Evolutionary conservation across 208 protist genomes (phyloP).

Genomic region (Balamuthia mandrillaris): DNA sequence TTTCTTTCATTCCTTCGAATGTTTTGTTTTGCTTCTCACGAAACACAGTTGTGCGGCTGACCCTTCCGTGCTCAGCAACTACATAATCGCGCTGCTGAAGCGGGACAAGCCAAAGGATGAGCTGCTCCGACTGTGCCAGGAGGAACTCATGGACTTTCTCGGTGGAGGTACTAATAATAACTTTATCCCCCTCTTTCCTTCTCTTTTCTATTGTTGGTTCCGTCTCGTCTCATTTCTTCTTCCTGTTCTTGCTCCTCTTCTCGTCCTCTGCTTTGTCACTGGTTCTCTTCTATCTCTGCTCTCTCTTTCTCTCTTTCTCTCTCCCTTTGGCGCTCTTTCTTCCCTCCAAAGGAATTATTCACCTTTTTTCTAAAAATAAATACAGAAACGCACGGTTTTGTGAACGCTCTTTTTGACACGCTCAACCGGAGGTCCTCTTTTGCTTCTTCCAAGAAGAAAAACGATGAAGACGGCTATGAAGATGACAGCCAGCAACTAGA

Average conservation of each 20-base stretch:
- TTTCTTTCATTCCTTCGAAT: neutral
- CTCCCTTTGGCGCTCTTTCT: no score
- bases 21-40: neutral
- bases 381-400: conserved; percentile 1
- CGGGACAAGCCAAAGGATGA: neutral
- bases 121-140: neutral
- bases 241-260: neutral
- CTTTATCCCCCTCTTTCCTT: neutral
- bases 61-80: neutral
- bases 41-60: conserved; percentile 1
- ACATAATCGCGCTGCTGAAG: conserved; percentile 4
- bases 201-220: neutral
- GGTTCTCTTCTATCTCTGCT: neutral
- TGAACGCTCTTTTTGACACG: neutral
- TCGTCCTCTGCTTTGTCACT: neutral
- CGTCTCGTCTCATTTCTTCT: neutral
- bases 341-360: no score
- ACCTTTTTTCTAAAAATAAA: no score
- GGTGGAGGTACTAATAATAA: no score
- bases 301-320: neutral
- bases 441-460: neutral
- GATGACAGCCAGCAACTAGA: neutral
- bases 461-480: neutral
- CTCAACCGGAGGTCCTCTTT: neutral
- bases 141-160: conserved; percentile 10